phyloP scores from a whole-genome alignment of 805 yeast genomes.

The Candida boleticola region DNA sequence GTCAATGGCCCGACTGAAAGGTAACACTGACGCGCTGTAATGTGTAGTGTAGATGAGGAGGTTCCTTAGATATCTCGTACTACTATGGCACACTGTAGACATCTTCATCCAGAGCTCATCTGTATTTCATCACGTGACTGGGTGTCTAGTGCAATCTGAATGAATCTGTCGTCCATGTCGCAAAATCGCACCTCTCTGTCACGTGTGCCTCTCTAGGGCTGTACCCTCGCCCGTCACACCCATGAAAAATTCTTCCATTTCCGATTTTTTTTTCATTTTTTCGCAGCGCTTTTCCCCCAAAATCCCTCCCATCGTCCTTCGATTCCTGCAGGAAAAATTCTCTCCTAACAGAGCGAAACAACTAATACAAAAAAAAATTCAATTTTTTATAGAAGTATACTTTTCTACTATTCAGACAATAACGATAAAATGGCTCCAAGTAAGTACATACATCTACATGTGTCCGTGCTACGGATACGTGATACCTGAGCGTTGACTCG shows the following conservation, averaged over 20 bases:
- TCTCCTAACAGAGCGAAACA: neutral
- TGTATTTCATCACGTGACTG: too few species aligned
- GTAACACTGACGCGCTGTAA: too few species aligned
- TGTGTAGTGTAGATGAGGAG: too few species aligned
- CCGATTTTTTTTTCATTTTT: neutral
- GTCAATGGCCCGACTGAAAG: too few species aligned
- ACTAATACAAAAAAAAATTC: slow-evolving; percentile 1
- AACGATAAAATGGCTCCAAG: slow-evolving; percentile 21
- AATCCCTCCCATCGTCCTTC: neutral
- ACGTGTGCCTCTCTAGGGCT: slow-evolving; percentile 6
- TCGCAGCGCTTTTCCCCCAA: neutral
- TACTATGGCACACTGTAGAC: too few species aligned
- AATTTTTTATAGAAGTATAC: slow-evolving; percentile 3
- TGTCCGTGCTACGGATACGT: too few species aligned
- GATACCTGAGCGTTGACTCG: too few species aligned
- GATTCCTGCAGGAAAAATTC: slow-evolving; percentile 1
- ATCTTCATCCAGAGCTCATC: too few species aligned
- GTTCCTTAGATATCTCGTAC: too few species aligned
- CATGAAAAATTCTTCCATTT: neutral
- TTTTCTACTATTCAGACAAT: slow-evolving; percentile 3
- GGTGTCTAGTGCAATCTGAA: too few species aligned
- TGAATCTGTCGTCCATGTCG: too few species aligned
- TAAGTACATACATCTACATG: slow-evolving; percentile 17
- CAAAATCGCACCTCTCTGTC: neutral
- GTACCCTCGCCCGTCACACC: slow-evolving; percentile 7